phyloP scores from a whole-genome alignment of 495 filamentous ascomycete genomes.

The Aspergillus heteromorphus region DNA sequence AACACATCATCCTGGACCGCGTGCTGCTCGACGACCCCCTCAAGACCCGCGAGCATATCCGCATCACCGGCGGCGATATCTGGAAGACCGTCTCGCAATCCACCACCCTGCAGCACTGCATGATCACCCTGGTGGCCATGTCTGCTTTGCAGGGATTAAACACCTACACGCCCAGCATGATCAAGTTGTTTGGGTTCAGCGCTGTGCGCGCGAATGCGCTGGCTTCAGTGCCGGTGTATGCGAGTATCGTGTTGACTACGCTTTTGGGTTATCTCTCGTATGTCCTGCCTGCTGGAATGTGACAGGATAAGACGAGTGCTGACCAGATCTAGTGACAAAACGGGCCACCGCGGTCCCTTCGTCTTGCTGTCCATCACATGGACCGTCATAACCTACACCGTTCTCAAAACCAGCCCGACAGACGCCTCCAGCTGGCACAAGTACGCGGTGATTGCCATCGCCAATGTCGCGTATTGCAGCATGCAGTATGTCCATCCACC shows the following conservation, averaged over 20 bases:
- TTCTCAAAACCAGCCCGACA: constrained; percentile 22
- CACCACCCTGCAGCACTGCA: constrained; percentile 32
- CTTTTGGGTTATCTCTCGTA: constrained; percentile 35
- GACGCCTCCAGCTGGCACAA: constrained; percentile 28
- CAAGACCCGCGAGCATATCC: constrained; percentile 35
- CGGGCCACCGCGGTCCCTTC: constrained; percentile 39
- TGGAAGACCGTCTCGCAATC: constrained; percentile 35
- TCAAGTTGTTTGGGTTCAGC: constrained; percentile 41
- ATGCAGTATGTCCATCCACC: constrained; percentile 38
- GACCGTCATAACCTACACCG: constrained; percentile 40
- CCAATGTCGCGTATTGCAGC: constrained; percentile 46
- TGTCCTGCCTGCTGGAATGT: constrained; percentile 13
- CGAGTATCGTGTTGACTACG: constrained; percentile 37
- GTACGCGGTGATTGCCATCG: constrained; percentile 43
- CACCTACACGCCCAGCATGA: constrained; percentile 35
- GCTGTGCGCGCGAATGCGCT: constrained; percentile 45
- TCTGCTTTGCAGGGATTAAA: constrained; percentile 39
- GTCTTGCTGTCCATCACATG: constrained; percentile 37
- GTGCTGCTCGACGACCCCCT: constrained; percentile 41
- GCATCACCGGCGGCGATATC: constrained; percentile 38
- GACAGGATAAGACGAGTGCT: constrained; percentile 6
- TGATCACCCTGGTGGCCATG: constrained; percentile 43
- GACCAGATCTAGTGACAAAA: constrained; percentile 30
- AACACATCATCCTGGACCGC: constrained; percentile 35
- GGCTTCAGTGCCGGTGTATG: constrained; percentile 46